Conservation (phyloP, 768 basidiomycete species). For the Trametopsis cervina region DNA sequence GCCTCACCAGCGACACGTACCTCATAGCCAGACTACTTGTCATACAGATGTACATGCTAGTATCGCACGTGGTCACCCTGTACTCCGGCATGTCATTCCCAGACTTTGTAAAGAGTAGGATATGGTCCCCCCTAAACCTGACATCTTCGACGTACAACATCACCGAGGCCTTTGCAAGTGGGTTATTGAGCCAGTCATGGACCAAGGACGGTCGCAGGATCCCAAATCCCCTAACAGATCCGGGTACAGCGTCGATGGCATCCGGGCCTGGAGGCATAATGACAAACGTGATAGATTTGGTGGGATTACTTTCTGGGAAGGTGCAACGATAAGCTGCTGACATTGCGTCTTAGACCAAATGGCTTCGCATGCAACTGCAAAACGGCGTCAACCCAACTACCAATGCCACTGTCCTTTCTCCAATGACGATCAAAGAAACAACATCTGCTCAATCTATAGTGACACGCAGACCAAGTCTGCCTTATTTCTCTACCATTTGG, state of each 20-base stretch:
- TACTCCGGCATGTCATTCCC: neutral
- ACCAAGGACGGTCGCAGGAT: neutral
- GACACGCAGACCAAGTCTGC: neutral
- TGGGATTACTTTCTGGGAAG: neutral
- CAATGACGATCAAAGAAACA: neutral
- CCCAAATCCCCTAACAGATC: neutral
- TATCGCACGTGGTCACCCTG: neutral
- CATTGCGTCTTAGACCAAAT: neutral
- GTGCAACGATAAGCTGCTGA: neutral
- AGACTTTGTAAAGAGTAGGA: neutral
- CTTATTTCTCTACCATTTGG: neutral
- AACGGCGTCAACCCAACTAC: neutral
- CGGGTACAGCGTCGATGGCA: no score
- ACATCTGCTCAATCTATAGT: neutral
- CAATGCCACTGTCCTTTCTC: neutral
- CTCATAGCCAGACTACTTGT: neutral
- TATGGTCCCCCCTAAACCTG: neutral
- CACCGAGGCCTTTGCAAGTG: neutral
- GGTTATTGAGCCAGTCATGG: neutral
- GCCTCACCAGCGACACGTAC: no score
- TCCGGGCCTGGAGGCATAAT: neutral
- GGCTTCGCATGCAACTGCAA: neutral
- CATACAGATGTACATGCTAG: conserved; percentile 1
- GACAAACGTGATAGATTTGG: neutral
- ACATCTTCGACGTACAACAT: neutral